Base-by-base conservation (phyloP, 2,329 filamentous ascomycete species). In the Penicillium sp. region DNA sequence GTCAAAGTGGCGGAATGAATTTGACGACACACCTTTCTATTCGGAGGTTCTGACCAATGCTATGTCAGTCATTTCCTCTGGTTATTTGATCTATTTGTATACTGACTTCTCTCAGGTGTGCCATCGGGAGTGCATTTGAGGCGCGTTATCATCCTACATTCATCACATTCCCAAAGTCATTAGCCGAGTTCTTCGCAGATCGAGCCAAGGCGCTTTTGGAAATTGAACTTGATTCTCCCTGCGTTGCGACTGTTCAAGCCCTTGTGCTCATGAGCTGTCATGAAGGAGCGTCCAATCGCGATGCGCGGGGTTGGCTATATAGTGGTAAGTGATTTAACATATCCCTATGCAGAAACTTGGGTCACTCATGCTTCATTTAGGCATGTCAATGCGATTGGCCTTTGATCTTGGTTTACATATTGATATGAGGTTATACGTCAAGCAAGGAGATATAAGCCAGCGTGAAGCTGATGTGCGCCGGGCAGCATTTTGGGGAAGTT, bases 211-310 rank as follows among this genome's bases (percentile, higher is more conserved):
- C 73, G 7, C 69, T 80, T 5, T 61, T 82, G 9, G 78, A 81
- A 39, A 74, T 80, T 4, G 79, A 82, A 57, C 64, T 82, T 14
- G 79, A 81, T 55, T 75, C 71, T 26, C 80, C 80, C 1, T 77
- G 73, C 44, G 70, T 81, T n/a, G 77, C 79, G 4, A 81, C 79
- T 3, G 75, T 79, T 8, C 80, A 82, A 53, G 76, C 79, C 2
- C 68, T 81, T 43, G 73, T 78, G 2, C 70, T 81, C 16, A 66
- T 82, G 47, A 79, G 78, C 42, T 74, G 70, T 16, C 74, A 77
- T 35, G 80, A 82, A 59, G 75, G 75, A 4, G 77, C 76, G 7
- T 75, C 70, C 21, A 76, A 74, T 16, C 72, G 78, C 11, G 78
- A 79, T 57, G 74, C 78, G 16, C 72, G 79, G 5, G 78, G 77